A percentile compares a stretch with the other conserved stretches of the same genome.
phyloP scores from a whole-genome alignment of 2,329 filamentous ascomycete genomes.

The Dactylonectria macrodidyma region DNA sequence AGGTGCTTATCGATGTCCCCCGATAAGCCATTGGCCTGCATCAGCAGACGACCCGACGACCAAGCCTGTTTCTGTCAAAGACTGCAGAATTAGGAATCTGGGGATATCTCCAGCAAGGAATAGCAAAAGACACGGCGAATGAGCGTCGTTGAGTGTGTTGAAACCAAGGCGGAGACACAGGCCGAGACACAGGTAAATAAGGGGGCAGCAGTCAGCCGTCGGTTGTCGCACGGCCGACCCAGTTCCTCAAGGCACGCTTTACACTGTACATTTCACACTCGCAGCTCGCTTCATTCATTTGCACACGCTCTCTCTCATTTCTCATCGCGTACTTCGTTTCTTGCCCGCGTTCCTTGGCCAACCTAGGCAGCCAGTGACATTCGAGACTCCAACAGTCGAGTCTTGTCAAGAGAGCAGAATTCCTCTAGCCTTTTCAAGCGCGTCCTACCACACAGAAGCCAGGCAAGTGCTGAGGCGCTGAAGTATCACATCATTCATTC shows the following conservation, averaged over 20 bases:
- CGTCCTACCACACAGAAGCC: neutral
- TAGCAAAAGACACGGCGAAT: slow-evolving; percentile 13
- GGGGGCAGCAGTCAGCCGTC: slow-evolving; percentile 3
- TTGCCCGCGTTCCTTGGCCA: neutral
- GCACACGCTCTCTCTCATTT: too few relatives aligned
- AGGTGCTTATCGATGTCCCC: slow-evolving; percentile 41
- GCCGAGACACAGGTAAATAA: neutral
- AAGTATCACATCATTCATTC: neutral
- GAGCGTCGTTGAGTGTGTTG: neutral
- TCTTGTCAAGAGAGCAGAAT: neutral
- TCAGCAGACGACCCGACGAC: slow-evolving; percentile 25
- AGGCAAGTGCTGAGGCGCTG: neutral
- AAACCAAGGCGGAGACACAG: slow-evolving; percentile 6
- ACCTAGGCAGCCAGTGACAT: neutral
- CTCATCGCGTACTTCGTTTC: neutral
- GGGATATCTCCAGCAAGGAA: slow-evolving; percentile 5
- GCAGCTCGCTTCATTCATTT: neutral
- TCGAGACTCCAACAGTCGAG: neutral
- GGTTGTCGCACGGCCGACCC: neutral
- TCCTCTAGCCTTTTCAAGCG: neutral
- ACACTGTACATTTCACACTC: neutral
- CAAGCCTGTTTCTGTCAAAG: slow-evolving; percentile 15
- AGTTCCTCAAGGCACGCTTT: neutral
- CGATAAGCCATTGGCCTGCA: slow-evolving; percentile 40
- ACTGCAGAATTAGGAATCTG: slow-evolving; percentile 11